Conservation (phyloP, 306 rosid species). For the Myrica gale region DNA sequence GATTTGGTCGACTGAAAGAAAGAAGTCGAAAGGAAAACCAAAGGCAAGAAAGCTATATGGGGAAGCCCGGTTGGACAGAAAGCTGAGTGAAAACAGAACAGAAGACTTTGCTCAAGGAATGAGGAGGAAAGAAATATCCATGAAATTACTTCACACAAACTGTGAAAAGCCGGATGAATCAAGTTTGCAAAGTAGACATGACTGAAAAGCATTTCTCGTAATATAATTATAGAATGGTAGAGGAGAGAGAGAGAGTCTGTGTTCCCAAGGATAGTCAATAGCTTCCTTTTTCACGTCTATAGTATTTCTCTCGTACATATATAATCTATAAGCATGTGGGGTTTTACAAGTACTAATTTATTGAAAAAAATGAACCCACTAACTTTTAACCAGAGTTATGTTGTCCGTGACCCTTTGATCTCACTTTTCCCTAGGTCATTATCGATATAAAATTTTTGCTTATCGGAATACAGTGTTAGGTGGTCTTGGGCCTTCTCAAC, state of each 20-base stretch:
- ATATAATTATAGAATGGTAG: not conserved
- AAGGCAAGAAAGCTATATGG: slow-evolving; percentile 13
- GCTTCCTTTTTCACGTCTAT: slow-evolving; percentile 33
- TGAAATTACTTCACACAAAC: slow-evolving; percentile 23
- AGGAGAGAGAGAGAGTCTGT: too few species aligned
- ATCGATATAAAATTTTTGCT: not conserved
- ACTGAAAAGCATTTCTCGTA: slow-evolving; percentile 21
- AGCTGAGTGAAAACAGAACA: slow-evolving; percentile 11
- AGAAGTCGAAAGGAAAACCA: slow-evolving; percentile 12
- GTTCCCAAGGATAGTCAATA: slow-evolving; percentile 21
- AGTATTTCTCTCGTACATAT: not conserved
- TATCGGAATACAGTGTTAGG: too few species aligned
- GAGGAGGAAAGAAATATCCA: slow-evolving; percentile 32
- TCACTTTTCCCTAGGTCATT: not conserved
- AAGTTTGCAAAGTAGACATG: slow-evolving; percentile 22
- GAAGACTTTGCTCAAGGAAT: slow-evolving; percentile 28
- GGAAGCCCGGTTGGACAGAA: slow-evolving; percentile 26
- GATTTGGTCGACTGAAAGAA: slow-evolving; percentile 23
- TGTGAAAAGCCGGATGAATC: slow-evolving; percentile 21
- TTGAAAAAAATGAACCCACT: slow-evolving; percentile 17
- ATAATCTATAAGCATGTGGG: slow-evolving; percentile 29
- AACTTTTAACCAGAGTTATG: not conserved
- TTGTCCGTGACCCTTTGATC: not conserved
- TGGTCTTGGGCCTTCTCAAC: too few species aligned
- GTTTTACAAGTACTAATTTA: slow-evolving; percentile 16